phyloP scores from a whole-genome alignment of 2,329 filamentous ascomycete species.

The Tympanopsis confertula region DNA sequence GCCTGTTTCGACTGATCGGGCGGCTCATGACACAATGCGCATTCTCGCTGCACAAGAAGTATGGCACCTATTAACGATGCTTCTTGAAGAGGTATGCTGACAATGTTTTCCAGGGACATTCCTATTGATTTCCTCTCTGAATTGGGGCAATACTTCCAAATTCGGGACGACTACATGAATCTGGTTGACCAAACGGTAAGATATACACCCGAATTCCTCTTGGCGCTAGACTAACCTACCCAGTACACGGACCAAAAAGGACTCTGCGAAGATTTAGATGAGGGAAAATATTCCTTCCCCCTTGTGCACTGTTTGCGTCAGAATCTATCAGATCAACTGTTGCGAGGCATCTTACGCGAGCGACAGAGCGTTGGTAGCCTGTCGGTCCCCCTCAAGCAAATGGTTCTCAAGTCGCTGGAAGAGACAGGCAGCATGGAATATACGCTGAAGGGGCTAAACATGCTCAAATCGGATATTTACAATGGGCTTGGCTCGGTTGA shows the following conservation, averaged over 20 bases:
- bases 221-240: constrained; percentile 5
- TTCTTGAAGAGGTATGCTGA: neutral
- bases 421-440: constrained; percentile 1
- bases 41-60: neutral
- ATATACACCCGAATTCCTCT: neutral
- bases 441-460: neutral
- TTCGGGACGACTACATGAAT: constrained; percentile 20
- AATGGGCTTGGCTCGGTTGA: neutral
- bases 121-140: constrained; percentile 4
- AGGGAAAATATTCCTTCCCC: constrained; percentile 25
- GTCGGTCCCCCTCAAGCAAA: neutral
- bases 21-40: constrained; percentile 6
- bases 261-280: constrained; percentile 26
- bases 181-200: constrained; percentile 9
- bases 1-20: constrained; percentile 8
- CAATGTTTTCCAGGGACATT: neutral
- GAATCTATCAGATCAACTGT: neutral
- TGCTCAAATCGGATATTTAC: neutral
- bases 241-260: constrained; percentile 23
- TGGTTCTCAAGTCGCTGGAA: neutral
- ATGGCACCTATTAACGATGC: neutral
- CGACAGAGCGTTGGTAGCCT: neutral
- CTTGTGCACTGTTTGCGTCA: constrained; percentile 12
- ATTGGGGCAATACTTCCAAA: constrained; percentile 17
- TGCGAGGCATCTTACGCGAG: neutral